These are phyloP conservation scores for Nigrospora osmanthi DNA, from an alignment of 2,329 filamentous ascomycete genomes.

Conservation along the genomic window DNA sequence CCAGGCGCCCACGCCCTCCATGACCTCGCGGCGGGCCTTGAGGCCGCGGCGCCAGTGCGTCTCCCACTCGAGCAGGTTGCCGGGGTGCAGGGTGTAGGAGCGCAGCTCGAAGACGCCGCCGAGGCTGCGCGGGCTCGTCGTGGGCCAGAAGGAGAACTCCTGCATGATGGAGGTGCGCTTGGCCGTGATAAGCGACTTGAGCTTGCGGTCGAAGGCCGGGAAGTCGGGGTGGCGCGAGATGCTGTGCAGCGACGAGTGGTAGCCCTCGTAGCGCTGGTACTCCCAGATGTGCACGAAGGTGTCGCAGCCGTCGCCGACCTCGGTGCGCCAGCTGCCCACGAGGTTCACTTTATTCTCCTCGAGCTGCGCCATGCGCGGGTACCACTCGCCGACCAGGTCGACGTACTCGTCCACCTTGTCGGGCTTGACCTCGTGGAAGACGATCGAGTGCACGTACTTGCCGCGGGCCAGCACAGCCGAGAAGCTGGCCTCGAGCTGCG, in stretches of 20 bases:
- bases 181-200: slow-evolving; percentile 74
- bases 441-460: slow-evolving; percentile 98
- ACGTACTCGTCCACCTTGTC: slow-evolving; percentile 95
- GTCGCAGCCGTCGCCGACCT: slow-evolving; percentile 94
- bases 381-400: slow-evolving; percentile 82
- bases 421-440: slow-evolving; percentile 91
- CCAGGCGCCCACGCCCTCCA: slow-evolving; percentile 98
- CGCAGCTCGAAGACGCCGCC: slow-evolving; percentile 93
- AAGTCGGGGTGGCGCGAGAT: slow-evolving; percentile 82
- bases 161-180: slow-evolving; percentile 95
- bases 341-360: slow-evolving; percentile 91
- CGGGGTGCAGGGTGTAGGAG: slow-evolving; percentile 92
- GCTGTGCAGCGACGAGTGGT: slow-evolving; percentile 82
- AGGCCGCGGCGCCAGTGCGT: slow-evolving; percentile 93
- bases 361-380: slow-evolving; percentile 77
- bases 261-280: slow-evolving; percentile 94
- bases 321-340: slow-evolving; percentile 96
- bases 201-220: slow-evolving; percentile 71
- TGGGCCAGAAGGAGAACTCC: slow-evolving; percentile 99
- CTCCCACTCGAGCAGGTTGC: slow-evolving; percentile 96
- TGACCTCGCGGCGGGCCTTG: slow-evolving; percentile 85
- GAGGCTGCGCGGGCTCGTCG: slow-evolving; percentile 78
- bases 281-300: slow-evolving; percentile 99
- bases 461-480: slow-evolving; percentile 89
- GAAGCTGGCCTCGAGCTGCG: slow-evolving; percentile 93